Percentiles rank a stretch among this genome's conserved stretches.
Evolutionary conservation across 768 basidiomycete genomes (phyloP).

Genomic region (Lactarius hatsudake): DNA sequence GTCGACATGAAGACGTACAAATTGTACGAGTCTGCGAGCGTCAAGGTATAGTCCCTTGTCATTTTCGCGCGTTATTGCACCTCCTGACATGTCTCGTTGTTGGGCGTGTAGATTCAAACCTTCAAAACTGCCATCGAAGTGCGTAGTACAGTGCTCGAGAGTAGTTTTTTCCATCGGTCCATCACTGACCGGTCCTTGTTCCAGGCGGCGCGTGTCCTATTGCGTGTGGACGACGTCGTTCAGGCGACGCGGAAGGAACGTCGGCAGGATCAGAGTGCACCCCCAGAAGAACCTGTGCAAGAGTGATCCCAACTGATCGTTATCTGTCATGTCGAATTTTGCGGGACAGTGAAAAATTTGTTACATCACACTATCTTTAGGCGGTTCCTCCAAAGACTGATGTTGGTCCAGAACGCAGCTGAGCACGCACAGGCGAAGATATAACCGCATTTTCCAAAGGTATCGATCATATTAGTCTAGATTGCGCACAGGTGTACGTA

Average conservation of each 20-base stretch:
- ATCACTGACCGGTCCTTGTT: constrained; percentile 6
- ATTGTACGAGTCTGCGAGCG: constrained; percentile 91
- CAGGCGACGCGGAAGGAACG: constrained; percentile 79
- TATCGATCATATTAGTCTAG: constrained; percentile 1
- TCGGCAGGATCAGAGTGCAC: constrained; percentile 48
- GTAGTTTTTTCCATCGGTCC: not conserved
- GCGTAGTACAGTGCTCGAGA: constrained; percentile 17
- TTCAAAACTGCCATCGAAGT: constrained; percentile 97
- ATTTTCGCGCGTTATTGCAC: not conserved
- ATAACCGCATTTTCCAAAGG: too few species aligned
- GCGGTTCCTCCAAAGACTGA: not conserved
- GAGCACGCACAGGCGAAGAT: not conserved
- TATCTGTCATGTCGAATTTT: not conserved
- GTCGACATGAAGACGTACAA: constrained; percentile 96
- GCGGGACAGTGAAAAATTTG: constrained; percentile 6
- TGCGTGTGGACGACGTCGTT: constrained; percentile 93
- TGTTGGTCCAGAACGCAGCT: not conserved
- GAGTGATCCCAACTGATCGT: constrained; percentile 15
- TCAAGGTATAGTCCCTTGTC: constrained; percentile 58
- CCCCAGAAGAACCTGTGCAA: constrained; percentile 57
- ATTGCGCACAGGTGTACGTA: not conserved
- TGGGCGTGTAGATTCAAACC: constrained; percentile 71
- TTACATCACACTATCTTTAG: not conserved
- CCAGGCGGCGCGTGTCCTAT: constrained; percentile 83
- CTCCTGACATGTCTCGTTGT: not conserved